phyloP scores from a whole-genome alignment of 2,329 filamentous ascomycete genomes.

The Alternaria tenuissima region DNA sequence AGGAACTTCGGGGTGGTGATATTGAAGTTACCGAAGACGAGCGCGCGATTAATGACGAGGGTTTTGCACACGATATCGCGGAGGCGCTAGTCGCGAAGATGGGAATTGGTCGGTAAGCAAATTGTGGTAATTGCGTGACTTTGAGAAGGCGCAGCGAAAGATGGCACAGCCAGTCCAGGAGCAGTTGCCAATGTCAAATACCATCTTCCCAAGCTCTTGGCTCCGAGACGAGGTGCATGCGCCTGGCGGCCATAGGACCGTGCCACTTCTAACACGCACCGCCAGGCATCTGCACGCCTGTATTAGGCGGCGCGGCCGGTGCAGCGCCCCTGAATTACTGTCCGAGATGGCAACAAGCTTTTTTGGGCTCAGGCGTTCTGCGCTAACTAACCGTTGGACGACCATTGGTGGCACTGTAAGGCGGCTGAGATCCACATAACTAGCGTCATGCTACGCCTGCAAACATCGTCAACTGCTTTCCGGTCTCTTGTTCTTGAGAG shows the following conservation, averaged over 20 bases:
- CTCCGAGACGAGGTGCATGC: background rate
- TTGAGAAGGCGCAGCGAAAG: background rate
- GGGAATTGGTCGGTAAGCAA: conserved; percentile 8
- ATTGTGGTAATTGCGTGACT: background rate
- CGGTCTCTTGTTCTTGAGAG: background rate
- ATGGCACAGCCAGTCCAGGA: background rate
- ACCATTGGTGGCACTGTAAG: background rate
- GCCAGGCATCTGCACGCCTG: background rate
- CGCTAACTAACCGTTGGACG: background rate
- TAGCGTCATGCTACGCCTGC: background rate
- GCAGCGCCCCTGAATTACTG: background rate
- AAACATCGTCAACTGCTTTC: background rate
- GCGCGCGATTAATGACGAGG: conserved; percentile 63
- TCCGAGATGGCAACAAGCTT: background rate
- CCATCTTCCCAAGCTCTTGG: background rate
- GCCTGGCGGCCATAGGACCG: background rate
- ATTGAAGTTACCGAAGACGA: conserved; percentile 61
- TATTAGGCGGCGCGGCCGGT: background rate
- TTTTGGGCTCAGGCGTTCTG: background rate
- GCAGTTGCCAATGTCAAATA: background rate
- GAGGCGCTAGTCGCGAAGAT: conserved; percentile 49
- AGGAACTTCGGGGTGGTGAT: conserved; percentile 58
- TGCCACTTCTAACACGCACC: background rate
- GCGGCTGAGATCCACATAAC: background rate
- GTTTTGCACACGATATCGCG: conserved; percentile 60